phyloP scores from a whole-genome alignment of 495 filamentous ascomycete species.

The Penicillium malachiteum region DNA sequence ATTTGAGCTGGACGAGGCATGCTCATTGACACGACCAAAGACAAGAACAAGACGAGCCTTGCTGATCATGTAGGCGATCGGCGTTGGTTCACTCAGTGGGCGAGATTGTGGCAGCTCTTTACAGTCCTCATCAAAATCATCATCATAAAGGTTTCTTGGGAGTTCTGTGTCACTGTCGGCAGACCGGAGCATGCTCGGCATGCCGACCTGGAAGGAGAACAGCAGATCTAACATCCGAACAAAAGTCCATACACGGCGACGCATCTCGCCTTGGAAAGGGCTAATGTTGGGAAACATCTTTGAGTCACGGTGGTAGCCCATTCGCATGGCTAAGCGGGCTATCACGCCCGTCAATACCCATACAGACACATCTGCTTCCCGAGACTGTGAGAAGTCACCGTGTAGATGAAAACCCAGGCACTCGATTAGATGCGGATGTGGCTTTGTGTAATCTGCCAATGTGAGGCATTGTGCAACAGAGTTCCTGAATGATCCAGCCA shows the following conservation, averaged over 20 bases:
- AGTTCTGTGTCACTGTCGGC: conserved; percentile 82
- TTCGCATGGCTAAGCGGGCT: conserved; percentile 82
- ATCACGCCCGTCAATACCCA: conserved; percentile 82
- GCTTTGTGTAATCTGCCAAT: conserved; percentile 86
- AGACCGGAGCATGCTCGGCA: conserved; percentile 84
- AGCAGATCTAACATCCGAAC: conserved; percentile 78
- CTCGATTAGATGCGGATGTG: conserved; percentile 83
- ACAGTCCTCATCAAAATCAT: conserved; percentile 82
- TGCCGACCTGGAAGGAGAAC: conserved; percentile 86
- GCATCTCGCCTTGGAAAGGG: conserved; percentile 89
- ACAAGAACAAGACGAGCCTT: conserved; percentile 66
- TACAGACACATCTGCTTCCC: conserved; percentile 76
- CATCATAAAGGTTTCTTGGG: conserved; percentile 89
- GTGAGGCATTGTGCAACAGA: conserved; percentile 86
- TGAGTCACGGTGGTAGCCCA: conserved; percentile 94
- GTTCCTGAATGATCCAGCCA: conserved; percentile 75
- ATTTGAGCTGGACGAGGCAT: conserved; percentile 41
- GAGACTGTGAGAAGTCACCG: conserved; percentile 73
- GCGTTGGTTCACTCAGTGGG: conserved; percentile 74
- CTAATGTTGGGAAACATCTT: conserved; percentile 79
- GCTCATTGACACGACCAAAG: conserved; percentile 61
- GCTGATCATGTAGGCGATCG: conserved; percentile 82
- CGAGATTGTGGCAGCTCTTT: conserved; percentile 73
- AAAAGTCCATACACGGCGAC: conserved; percentile 83
- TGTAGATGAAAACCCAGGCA: conserved; percentile 82